phyloP scores from a whole-genome alignment of 208 protist genomes.

The Trypanosoma boissoni region DNA sequence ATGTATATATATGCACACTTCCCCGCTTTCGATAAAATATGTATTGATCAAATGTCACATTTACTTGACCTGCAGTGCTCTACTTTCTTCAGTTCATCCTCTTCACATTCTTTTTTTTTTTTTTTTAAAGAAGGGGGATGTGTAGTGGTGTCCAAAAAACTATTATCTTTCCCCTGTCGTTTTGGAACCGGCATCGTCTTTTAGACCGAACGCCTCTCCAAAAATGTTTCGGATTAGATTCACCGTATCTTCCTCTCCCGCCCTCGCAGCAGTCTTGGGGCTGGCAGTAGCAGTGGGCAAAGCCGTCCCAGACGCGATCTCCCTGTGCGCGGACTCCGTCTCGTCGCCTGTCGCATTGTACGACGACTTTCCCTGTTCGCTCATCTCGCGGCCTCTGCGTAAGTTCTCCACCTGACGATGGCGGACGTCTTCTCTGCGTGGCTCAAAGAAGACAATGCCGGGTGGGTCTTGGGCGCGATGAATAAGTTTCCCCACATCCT shows the following conservation, averaged over 20 bases:
- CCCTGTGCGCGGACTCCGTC: not conserved
- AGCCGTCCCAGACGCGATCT: not conserved
- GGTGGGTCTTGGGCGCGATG: conserved; percentile 56
- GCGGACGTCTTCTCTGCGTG: conserved; percentile 33
- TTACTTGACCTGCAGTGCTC: too few relatives aligned
- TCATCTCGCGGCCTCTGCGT: conserved; percentile 22
- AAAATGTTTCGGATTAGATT: not conserved
- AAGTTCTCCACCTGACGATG: conserved; percentile 48
- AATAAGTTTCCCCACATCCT: conserved; percentile 62
- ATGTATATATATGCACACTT: conserved; percentile 5
- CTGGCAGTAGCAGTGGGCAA: conserved; percentile 27
- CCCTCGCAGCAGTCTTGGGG: conserved; percentile 25
- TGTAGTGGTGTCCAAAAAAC: too few relatives aligned
- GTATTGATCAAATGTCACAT: too few relatives aligned
- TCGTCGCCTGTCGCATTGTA: too few relatives aligned
- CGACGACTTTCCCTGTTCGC: conserved; percentile 4
- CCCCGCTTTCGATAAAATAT: not conserved
- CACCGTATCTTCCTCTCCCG: conserved; percentile 30
- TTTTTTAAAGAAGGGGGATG: too few relatives aligned
- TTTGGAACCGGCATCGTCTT: too few relatives aligned
- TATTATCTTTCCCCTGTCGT: too few relatives aligned
- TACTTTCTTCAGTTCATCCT: conserved; percentile 12
- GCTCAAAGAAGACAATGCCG: conserved; percentile 73
- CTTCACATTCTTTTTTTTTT: too few relatives aligned
- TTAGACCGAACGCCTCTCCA: too few relatives aligned